These are phyloP conservation scores for Delphinella strobiligena DNA, from an alignment of 2,329 filamentous ascomycete species.

Conservation along the genomic window DNA sequence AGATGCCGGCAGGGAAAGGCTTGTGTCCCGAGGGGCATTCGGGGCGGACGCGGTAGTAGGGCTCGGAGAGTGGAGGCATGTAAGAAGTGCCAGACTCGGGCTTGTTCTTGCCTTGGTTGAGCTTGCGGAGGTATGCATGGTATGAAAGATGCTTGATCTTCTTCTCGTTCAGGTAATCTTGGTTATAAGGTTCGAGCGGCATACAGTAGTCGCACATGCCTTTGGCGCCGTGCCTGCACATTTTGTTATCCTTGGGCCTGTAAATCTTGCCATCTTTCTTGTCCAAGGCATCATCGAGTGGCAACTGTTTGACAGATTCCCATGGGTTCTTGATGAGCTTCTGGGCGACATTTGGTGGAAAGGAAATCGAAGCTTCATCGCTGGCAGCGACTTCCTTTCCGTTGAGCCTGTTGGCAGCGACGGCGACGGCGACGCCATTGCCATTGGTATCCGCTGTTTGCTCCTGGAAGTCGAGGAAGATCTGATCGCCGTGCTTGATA, in stretches of 20 bases:
- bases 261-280: conserved; percentile 81
- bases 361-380: conserved; percentile 52
- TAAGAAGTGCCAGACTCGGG: conserved; percentile 87
- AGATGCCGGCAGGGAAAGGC: conserved; percentile 90
- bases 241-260: conserved; percentile 59
- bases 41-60: conserved; percentile 77
- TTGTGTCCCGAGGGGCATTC: conserved; percentile 90
- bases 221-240: conserved; percentile 93
- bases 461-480: conserved; percentile 73
- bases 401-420: conserved; percentile 55
- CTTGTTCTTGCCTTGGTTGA: conserved; percentile 94
- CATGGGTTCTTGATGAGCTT: conserved; percentile 73
- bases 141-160: conserved; percentile 99
- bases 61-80: conserved; percentile 88
- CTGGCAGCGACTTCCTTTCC: conserved; percentile 60
- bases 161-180: conserved; percentile 81
- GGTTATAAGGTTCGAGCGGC: conserved; percentile 85
- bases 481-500: conserved; percentile 68
- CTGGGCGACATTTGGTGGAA: conserved; percentile 42
- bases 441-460: conserved; percentile 40
- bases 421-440: conserved; percentile 18
- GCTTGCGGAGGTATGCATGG: conserved; percentile 85
- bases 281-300: conserved; percentile 77
- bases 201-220: conserved; percentile 99
- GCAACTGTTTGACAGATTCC: conserved; percentile 82